Percentiles rank a stretch among this genome's conserved stretches.
Conservation (phyloP, 2,329 filamentous ascomycete genomes). For the Exophiala calicioides region DNA sequence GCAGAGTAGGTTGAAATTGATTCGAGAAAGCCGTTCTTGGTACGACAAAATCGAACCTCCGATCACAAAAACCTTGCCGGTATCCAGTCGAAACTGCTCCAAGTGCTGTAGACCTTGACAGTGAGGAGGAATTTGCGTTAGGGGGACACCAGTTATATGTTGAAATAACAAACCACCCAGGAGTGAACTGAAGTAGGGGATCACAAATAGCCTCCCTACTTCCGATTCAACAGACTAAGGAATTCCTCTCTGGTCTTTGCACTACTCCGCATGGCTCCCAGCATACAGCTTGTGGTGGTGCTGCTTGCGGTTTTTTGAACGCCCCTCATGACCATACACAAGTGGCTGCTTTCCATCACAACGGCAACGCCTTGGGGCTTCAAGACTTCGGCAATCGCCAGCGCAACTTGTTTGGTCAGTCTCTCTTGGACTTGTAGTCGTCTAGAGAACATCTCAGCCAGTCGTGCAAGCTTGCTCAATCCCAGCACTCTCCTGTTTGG, state of each 20-base stretch:
- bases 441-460: conserved; percentile 95
- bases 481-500: conserved; percentile 88
- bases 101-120: not conserved
- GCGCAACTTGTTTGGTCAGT: conserved; percentile 91
- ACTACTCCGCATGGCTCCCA: conserved; percentile 91
- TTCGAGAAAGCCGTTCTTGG: too few species aligned
- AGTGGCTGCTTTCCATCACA: conserved; percentile 93
- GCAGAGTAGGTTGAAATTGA: too few species aligned
- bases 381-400: conserved; percentile 88
- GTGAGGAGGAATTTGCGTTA: conserved; percentile 2
- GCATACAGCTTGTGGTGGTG: conserved; percentile 94
- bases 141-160: conserved; percentile 9
- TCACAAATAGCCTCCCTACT: conserved; percentile 6
- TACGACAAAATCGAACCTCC: too few species aligned
- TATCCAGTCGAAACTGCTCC: not conserved
- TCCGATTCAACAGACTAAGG: conserved; percentile 70
- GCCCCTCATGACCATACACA: conserved; percentile 99
- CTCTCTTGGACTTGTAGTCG: conserved; percentile 95
- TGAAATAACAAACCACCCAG: conserved; percentile 8
- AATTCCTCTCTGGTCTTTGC: conserved; percentile 97
- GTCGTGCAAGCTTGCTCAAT: conserved; percentile 90
- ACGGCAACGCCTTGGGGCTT: conserved; percentile 94
- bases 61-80: conserved; percentile 1
- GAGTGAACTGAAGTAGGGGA: not conserved
- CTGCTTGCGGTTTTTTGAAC: conserved; percentile 85